A percentile compares a stretch with the other conserved stretches of the same genome.
These are phyloP conservation scores for Priceomyces haplophilus DNA, from an alignment of 805 yeast genomes.

Conservation along the genomic window DNA sequence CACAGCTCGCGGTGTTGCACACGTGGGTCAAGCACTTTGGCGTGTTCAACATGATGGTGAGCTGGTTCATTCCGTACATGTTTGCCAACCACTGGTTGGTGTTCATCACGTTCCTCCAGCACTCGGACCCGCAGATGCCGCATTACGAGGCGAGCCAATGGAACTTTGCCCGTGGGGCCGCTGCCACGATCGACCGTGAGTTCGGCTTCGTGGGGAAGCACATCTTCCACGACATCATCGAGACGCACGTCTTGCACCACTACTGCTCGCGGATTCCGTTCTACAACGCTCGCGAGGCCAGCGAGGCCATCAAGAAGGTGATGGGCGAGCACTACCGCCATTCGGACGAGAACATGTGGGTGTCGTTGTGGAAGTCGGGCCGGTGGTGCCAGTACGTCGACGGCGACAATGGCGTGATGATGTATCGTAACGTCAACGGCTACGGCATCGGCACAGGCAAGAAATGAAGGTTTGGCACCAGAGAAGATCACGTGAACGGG, in stretches of 20 bases:
- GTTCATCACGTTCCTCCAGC: conserved; percentile 81
- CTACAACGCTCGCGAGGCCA: conserved; percentile 79
- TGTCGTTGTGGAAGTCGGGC: conserved; percentile 57
- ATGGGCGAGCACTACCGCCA: conserved; percentile 79
- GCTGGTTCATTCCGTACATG: conserved; percentile 75
- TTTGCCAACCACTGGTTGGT: conserved; percentile 90
- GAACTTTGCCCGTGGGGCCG: conserved; percentile 89
- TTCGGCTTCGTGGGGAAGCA: conserved; percentile 76
- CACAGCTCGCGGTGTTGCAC: conserved; percentile 52
- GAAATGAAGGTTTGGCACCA: not conserved
- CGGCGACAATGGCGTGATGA: conserved; percentile 64
- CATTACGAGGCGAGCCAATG: conserved; percentile 74
- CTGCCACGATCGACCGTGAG: conserved; percentile 82
- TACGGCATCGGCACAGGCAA: conserved; percentile 21
- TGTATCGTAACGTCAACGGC: conserved; percentile 73
- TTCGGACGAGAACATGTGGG: conserved; percentile 71
- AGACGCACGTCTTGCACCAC: conserved; percentile 87
- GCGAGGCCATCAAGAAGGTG: conserved; percentile 74
- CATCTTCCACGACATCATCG: conserved; percentile 85
- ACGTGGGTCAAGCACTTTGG: conserved; percentile 63
- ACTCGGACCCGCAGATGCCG: conserved; percentile 75
- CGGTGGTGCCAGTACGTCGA: conserved; percentile 72
- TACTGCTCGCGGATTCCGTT: conserved; percentile 81
- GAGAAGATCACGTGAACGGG: not conserved
- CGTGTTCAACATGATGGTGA: conserved; percentile 55